phyloP scores from a whole-genome alignment of 2,329 filamentous ascomycete species.

The Exophiala sp. region DNA sequence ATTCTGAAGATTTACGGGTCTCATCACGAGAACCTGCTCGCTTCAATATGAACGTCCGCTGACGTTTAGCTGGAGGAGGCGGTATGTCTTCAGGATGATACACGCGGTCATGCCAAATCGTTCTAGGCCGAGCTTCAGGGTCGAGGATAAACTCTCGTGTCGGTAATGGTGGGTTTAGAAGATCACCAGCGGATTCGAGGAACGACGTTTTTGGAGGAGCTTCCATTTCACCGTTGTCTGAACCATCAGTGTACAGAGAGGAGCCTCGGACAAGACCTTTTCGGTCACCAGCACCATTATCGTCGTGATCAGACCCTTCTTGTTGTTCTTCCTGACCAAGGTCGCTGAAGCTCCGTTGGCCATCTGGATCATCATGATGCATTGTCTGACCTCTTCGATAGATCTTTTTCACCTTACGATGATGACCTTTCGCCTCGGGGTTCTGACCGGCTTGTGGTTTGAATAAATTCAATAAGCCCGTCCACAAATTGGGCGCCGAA shows the following conservation, averaged over 20 bases:
- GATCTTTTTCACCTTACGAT: constrained; percentile 61
- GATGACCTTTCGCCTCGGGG: constrained; percentile 32
- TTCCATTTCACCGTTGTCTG: constrained; percentile 43
- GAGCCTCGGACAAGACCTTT: constrained; percentile 44
- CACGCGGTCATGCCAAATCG: constrained; percentile 94
- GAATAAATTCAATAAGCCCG: constrained; percentile 68
- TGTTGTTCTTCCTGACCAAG: constrained; percentile 31
- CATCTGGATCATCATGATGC: constrained; percentile 36
- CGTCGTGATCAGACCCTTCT: constrained; percentile 4
- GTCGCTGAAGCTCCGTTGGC: background rate
- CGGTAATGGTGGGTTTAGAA: constrained; percentile 84
- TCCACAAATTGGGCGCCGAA: constrained; percentile 48
- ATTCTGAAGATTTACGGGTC: constrained; percentile 2
- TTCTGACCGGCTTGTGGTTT: constrained; percentile 46
- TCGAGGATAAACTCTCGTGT: constrained; percentile 75
- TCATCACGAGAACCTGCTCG: constrained; percentile 7
- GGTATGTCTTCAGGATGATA: constrained; percentile 94
- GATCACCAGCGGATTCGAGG: constrained; percentile 88
- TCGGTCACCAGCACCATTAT: background rate
- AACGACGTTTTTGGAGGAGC: constrained; percentile 86
- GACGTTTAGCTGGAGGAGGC: constrained; percentile 55
- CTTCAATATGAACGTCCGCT: constrained; percentile 35
- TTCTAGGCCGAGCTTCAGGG: constrained; percentile 70
- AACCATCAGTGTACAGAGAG: constrained; percentile 43
- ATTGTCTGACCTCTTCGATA: constrained; percentile 74